phyloP scores from a whole-genome alignment of 768 basidiomycete genomes.

The Dioszegia hungarica region DNA sequence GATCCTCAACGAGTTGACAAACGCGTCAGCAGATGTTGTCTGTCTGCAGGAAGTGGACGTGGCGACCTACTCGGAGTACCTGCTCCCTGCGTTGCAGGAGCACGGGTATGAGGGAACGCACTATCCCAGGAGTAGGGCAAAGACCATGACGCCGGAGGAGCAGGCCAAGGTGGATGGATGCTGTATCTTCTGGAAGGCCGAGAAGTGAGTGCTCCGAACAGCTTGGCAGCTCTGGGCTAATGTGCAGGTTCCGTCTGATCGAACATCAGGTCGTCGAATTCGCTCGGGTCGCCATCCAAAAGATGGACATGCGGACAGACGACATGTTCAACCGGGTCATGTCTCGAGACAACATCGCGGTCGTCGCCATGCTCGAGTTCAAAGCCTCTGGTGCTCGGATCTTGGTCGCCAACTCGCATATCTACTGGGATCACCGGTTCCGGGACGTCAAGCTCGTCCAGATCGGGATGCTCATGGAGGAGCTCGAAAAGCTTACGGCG shows the following conservation, averaged over 20 bases:
- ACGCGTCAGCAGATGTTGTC: conserved; percentile 77
- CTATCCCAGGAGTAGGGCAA: conserved; percentile 85
- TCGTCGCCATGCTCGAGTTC: conserved; percentile 80
- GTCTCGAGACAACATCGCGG: conserved; percentile 87
- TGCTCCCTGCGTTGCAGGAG: conserved; percentile 64
- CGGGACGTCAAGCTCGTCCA: conserved; percentile 97
- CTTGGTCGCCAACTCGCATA: conserved; percentile 83
- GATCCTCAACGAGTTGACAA: conserved; percentile 76
- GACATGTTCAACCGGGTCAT: conserved; percentile 99
- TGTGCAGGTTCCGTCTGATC: conserved; percentile 74
- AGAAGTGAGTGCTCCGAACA: conserved; percentile 57
- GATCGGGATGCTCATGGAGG: conserved; percentile 83
- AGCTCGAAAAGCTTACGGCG: conserved; percentile 80
- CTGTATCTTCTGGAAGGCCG: conserved; percentile 88
- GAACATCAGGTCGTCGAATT: conserved; percentile 93
- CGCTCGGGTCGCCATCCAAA: conserved; percentile 85
- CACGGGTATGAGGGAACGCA: conserved; percentile 86
- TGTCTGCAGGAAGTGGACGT: conserved; percentile 95
- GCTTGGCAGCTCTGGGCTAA: neutral
- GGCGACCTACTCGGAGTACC: conserved; percentile 86
- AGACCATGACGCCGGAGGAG: conserved; percentile 85
- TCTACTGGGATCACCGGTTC: conserved; percentile 87
- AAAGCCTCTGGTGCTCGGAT: conserved; percentile 78
- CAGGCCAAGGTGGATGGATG: conserved; percentile 88
- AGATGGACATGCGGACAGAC: conserved; percentile 71